Conservation (phyloP, 305 asterid species). For the Rubia occidens region DNA sequence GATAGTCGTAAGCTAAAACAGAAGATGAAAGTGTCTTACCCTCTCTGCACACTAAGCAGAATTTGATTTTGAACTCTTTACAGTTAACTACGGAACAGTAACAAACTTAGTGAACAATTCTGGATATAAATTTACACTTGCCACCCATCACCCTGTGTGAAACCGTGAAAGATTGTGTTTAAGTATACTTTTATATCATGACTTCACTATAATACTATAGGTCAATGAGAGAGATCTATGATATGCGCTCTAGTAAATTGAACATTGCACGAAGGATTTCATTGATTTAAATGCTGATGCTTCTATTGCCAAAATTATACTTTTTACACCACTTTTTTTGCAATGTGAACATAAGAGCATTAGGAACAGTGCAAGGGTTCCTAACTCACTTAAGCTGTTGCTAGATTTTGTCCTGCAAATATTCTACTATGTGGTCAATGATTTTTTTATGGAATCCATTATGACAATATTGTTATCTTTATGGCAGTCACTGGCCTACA, state of each 20-base stretch:
- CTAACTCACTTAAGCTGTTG: neutral
- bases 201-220: neutral
- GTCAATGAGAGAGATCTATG: neutral
- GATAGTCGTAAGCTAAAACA: conserved; percentile 3
- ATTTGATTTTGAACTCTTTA: neutral
- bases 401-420: neutral
- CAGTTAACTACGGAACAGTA: neutral
- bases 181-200: neutral
- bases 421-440: neutral
- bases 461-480: conserved; percentile 14
- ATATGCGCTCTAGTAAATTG: neutral
- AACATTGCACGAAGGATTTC: neutral
- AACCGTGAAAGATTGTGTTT: neutral
- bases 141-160: neutral
- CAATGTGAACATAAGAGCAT: neutral
- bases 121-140: neutral
- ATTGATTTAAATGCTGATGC: neutral
- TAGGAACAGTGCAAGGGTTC: neutral
- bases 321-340: neutral
- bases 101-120: neutral
- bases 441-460: neutral
- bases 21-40: neutral
- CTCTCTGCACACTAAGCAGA: neutral
- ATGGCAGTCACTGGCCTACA: conserved; percentile 94
- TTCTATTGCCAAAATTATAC: neutral